Base-by-base conservation (phyloP, 192 early-diverging fungal species). In the Backusella tuberculispora region DNA sequence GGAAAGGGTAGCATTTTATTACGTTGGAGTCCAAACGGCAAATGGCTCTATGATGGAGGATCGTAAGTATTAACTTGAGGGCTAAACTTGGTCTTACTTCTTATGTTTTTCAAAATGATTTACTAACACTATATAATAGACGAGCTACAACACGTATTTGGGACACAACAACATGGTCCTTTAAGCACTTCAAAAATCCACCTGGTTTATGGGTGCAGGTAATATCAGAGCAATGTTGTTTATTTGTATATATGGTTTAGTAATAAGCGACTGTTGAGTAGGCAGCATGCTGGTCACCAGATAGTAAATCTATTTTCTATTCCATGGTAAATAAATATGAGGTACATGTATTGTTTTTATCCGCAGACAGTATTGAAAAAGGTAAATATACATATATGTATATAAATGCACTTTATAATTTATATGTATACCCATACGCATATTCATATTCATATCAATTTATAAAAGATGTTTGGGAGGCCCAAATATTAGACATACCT, bases 221-320 rank as follows among this genome's bases (percentile, higher is more conserved):
- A 74, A 83, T 64, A 70, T 76, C 72, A n/a, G 37, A 40, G 24
- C 13, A 46, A 63, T 3, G 19, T 8, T 8, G 0, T 8, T 48
- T 53, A 34, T 15, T 19, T 21, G 14, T 53, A 6, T 50, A 8
- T 53, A 19, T 53, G 40, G 24, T 29, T 42, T 56, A 26, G 10
- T 34, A 74, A 44, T 46, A 47, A 50, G 29, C 45, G 17, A 64
- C 14, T 15, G 17, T 38, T 48, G 43, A 24, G 17, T 47, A 89
- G 80, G 80, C 84, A 56, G 87, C 86, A 9, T 83, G 81, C 53
- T 91, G 90, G 90, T 83, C 86, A 12, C 88, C 86, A n/a, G 89
- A 90, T 47, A 84, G 86, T 44, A 65, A 73, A 60, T 88, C 83
- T 37, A 45, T 90, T 34, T 84, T 88, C 24, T 91, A 83, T 72